Evolutionary conservation across 179 eudicot species (phyloP), one percentile per base, ranked within the genome.

Genomic region (Drosera spatulata): DNA sequence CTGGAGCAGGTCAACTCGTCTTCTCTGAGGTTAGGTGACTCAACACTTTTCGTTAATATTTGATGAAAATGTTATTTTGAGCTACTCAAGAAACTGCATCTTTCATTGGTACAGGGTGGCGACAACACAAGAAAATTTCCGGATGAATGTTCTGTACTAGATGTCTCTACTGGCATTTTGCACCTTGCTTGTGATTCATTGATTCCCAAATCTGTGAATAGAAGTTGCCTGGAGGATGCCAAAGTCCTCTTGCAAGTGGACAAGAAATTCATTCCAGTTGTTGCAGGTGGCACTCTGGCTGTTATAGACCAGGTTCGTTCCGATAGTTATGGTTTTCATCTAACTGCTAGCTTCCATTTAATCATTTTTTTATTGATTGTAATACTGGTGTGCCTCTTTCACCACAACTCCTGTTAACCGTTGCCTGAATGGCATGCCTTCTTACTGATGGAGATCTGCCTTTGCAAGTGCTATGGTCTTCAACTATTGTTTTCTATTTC

Each of bases 231-330:
- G 69, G 81, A 77, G 65, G 70, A 75, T 63, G 83, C 88, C 64
- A 83, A 74, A 76, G 91, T 87, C 67, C 96, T 94, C 69, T 73
- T 63, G 59, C 99, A 94, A 75, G 85, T 94, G 61, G 99, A 90
- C 72, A 85, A 75, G 79, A 94, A 94, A 73, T 94, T 80, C 76
- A 94, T 94, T 76, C 87, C 99, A 38, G 81, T 90, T 66, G 88
- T 94, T 71, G 91, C 81, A 61, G 75, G 78, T 52, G 85, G 80
- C 45, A 83, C 76, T 53, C 83, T 94, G 64, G 87, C 94, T 52
- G 65, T 94, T 43, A 82, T 94, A 59, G 99, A 94, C 73, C 99
- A 94, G 97, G 99, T 93, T 53, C 59, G 71, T 37, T 59, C 15
- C 8, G 45, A 22, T 22, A 22, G 33, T 22, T 22, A 22, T 22